A percentile compares a stretch with the other conserved stretches of the same genome.
phyloP scores from a whole-genome alignment of 306 rosid species.

The Quillaja saponaria region DNA sequence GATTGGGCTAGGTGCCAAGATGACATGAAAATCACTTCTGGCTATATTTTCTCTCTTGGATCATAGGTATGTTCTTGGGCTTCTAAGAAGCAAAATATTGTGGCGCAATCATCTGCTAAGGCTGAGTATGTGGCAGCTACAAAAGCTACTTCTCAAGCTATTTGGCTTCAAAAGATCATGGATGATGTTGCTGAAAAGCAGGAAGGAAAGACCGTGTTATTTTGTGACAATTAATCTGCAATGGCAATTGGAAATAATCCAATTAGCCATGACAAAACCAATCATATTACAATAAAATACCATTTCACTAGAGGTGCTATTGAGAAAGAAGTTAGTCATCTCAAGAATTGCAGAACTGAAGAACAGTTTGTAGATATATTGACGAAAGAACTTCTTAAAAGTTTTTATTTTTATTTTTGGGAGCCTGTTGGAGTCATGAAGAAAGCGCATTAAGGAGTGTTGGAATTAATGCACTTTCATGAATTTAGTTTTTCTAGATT shows the following conservation, averaged over 20 bases:
- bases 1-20: too few relatives aligned
- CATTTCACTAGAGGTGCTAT: neutral
- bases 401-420: too few relatives aligned
- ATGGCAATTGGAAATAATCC: neutral
- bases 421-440: too few relatives aligned
- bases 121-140: neutral
- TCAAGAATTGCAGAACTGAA: neutral
- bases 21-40: neutral
- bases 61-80: neutral
- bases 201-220: too few relatives aligned
- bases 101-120: neutral
- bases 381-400: neutral
- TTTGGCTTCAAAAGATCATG: neutral
- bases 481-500: too few relatives aligned
- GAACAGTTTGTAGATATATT: neutral
- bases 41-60: neutral
- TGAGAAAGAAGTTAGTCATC: too few relatives aligned
- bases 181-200: neutral
- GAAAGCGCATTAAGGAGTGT: too few relatives aligned
- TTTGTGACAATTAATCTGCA: neutral
- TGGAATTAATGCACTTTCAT: too few relatives aligned
- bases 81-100: neutral
- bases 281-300: neutral
- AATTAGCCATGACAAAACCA: neutral
- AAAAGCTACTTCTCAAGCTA: neutral